These are phyloP conservation scores for Phellopilus nigrolimitatus DNA, from an alignment of 1,284 basidiomycete species.

Conservation along the genomic window DNA sequence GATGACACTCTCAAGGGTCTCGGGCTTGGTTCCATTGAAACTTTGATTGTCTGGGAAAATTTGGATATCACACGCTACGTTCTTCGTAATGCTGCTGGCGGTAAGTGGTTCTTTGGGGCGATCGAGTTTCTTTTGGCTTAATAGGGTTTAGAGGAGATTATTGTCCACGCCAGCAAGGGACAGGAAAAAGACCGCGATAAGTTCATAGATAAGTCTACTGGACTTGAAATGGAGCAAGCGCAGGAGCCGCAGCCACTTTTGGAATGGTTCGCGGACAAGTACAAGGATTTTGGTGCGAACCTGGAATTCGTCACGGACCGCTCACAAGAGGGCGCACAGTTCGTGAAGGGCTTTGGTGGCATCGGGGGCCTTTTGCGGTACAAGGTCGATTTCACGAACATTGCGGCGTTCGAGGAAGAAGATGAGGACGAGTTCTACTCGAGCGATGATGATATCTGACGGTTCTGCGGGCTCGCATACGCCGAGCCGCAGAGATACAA, in stretches of 20 bases:
- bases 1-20: slow-evolving; percentile 96
- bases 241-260: slow-evolving; percentile 79
- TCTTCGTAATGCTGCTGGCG: slow-evolving; percentile 86
- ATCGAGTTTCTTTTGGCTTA: slow-evolving; percentile 5
- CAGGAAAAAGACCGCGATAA: slow-evolving; percentile 90
- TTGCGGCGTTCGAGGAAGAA: slow-evolving; percentile 68
- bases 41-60: slow-evolving; percentile 98
- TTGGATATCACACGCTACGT: slow-evolving; percentile 83
- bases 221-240: slow-evolving; percentile 90
- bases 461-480: slow-evolving; percentile 75
- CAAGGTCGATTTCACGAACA: slow-evolving; percentile 90
- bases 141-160: slow-evolving; percentile 76
- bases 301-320: slow-evolving; percentile 87
- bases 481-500: slow-evolving; percentile 45
- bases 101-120: slow-evolving; percentile 38
- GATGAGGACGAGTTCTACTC: slow-evolving; percentile 81
- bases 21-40: slow-evolving; percentile 96
- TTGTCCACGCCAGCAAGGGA: slow-evolving; percentile 75
- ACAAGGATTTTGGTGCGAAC: slow-evolving; percentile 94
- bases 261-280: slow-evolving; percentile 99
- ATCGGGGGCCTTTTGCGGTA: slow-evolving; percentile 94
- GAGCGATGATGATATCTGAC: slow-evolving; percentile 81
- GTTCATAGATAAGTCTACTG: slow-evolving; percentile 93
- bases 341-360: slow-evolving; percentile 98
- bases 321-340: slow-evolving; percentile 98